Percentiles rank a stretch among this genome's conserved stretches.
Conservation (phyloP, 176 grass and related monocot genomes). For the Puya raimondii region DNA sequence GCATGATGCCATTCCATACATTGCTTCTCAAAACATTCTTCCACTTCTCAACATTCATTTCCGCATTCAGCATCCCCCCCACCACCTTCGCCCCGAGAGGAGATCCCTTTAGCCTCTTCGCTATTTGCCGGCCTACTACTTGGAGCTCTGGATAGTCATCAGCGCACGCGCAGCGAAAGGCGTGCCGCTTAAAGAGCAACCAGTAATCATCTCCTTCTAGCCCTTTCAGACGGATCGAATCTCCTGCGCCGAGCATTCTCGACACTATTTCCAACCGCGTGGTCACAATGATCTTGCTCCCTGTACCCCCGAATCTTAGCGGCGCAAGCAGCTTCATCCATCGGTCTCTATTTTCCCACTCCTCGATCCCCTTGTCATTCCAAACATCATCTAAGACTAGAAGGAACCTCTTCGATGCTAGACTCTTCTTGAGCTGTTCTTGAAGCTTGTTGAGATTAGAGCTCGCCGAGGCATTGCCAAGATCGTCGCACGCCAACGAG, state of each 20-base stretch:
- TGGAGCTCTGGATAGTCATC: constrained; percentile 28
- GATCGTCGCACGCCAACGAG: constrained; percentile 26
- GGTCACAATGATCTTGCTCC: constrained; percentile 43
- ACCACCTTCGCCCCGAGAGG: constrained; percentile 55
- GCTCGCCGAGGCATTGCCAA: constrained; percentile 10
- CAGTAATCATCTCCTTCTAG: constrained; percentile 41
- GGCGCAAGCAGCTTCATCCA: constrained; percentile 28
- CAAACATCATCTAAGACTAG: constrained; percentile 69
- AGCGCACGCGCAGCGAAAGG: constrained; percentile 29
- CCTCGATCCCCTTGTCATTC: constrained; percentile 36
- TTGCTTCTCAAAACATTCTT: constrained; percentile 38
- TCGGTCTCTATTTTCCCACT: constrained; percentile 27
- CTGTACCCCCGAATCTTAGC: constrained; percentile 27
- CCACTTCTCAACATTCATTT: constrained; percentile 36
- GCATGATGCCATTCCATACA: constrained; percentile 55
- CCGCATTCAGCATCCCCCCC: constrained; percentile 32
- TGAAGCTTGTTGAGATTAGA: constrained; percentile 24
- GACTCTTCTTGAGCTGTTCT: constrained; percentile 22
- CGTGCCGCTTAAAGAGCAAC: constrained; percentile 31
- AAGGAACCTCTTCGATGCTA: constrained; percentile 34
- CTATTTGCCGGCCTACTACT: constrained; percentile 38
- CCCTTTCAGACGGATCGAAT: constrained; percentile 28
- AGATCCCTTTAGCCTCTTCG: constrained; percentile 35
- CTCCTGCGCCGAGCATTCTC: constrained; percentile 21
- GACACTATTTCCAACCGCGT: constrained; percentile 26